Evolutionary conservation across 306 rosid species (phyloP).

Genomic region (Aeschynomene evenia): DNA sequence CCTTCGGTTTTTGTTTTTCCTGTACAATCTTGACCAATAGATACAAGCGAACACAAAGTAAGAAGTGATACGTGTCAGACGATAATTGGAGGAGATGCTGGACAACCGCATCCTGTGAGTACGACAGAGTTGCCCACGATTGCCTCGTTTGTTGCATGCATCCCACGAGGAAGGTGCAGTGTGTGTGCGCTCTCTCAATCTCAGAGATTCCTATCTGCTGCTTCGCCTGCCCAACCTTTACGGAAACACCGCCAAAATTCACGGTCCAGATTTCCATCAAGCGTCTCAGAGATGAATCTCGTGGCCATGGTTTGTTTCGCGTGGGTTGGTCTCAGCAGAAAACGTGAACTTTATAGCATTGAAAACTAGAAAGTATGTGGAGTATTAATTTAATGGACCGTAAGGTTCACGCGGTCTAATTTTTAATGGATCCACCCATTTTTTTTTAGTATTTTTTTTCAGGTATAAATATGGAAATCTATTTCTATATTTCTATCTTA

Average conservation of each 20-base stretch:
- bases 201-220: not conserved
- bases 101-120: not conserved
- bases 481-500: no score
- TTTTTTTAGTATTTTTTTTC: not conserved
- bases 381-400: not conserved
- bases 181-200: not conserved
- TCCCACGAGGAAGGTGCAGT: constrained; percentile 26
- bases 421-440: not conserved
- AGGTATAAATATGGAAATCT: not conserved
- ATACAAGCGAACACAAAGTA: no score
- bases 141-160: not conserved
- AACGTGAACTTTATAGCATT: not conserved
- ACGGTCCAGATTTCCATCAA: not conserved
- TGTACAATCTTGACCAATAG: not conserved
- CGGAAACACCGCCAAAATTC: not conserved
- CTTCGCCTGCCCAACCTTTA: not conserved
- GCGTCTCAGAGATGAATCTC: not conserved
- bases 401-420: constrained; percentile 18
- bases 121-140: not conserved
- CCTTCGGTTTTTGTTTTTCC: not conserved
- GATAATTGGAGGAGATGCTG: not conserved
- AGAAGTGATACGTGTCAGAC: not conserved
- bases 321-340: not conserved
- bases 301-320: not conserved
- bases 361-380: not conserved